phyloP scores from a whole-genome alignment of 2,329 filamentous ascomycete genomes.

The Pezicula rhizophila region DNA sequence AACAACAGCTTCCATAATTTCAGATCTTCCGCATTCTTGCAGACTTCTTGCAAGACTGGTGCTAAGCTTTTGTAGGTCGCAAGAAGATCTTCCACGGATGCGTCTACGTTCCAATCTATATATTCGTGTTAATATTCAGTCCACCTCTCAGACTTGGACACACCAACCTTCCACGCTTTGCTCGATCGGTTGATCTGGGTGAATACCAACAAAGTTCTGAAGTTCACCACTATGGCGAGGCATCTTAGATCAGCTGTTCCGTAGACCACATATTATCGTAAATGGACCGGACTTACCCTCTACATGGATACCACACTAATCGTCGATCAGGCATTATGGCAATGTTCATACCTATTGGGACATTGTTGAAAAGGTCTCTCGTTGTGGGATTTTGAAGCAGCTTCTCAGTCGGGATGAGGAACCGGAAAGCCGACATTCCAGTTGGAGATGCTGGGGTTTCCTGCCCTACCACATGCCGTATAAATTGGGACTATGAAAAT shows the following conservation, averaged over 20 bases:
- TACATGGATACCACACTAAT: slow-evolving; percentile 19
- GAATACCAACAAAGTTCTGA: no score
- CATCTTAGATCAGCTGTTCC: no score
- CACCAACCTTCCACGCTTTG: no score
- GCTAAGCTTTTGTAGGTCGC: background rate
- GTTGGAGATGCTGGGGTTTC: background rate
- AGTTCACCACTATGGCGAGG: no score
- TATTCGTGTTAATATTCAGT: no score
- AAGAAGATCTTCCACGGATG: background rate
- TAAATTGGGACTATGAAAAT: background rate
- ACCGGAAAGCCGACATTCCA: slow-evolving; percentile 24
- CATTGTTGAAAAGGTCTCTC: background rate
- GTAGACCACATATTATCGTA: no score
- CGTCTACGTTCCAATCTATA: background rate
- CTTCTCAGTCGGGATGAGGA: slow-evolving; percentile 25
- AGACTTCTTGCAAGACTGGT: background rate
- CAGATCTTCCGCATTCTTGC: slow-evolving; percentile 18
- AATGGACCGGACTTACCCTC: slow-evolving; percentile 9
- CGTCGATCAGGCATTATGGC: slow-evolving; percentile 6
- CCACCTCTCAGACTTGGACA: no score
- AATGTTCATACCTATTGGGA: no score
- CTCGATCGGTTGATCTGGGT: no score
- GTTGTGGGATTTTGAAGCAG: slow-evolving; percentile 22
- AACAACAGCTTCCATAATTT: slow-evolving; percentile 20
- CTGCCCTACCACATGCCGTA: slow-evolving; percentile 11